Percentiles rank a stretch among this genome's conserved stretches.
These are phyloP conservation scores for Cavenderia fasciculata DNA, from an alignment of 78 protist species.

Conservation along the genomic window DNA sequence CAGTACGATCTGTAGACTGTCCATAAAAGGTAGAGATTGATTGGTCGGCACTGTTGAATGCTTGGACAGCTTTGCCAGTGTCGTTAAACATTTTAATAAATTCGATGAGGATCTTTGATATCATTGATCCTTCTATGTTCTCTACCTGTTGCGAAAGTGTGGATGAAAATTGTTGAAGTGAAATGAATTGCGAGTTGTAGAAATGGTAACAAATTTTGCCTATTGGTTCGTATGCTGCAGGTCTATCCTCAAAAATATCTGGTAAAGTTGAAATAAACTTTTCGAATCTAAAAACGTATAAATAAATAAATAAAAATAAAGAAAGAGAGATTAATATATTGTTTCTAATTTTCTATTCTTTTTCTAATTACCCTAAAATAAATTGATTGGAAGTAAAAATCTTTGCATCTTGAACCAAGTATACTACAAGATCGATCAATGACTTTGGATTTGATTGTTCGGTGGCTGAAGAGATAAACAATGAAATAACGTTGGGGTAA, in stretches of 20 bases:
- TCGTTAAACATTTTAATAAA: constrained; percentile 19
- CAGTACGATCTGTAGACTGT: too few relatives aligned
- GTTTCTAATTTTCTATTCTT: not conserved
- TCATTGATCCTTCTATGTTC: not conserved
- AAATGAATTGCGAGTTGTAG: not conserved
- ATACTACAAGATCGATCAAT: not conserved
- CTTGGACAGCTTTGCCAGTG: constrained; percentile 1
- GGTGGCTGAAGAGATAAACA: not conserved
- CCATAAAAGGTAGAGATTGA: too few relatives aligned
- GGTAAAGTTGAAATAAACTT: constrained; percentile 1
- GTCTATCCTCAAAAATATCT: constrained; percentile 73
- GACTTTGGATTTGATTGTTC: not conserved
- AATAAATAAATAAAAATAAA: not conserved
- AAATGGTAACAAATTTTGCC: not conserved
- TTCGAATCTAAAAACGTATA: not conserved
- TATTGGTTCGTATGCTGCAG: constrained; percentile 29
- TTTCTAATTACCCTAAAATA: not conserved
- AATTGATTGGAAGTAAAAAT: constrained; percentile 2
- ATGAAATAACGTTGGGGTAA: constrained; percentile 30
- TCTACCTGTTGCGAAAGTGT: constrained; percentile 4
- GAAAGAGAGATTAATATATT: not conserved
- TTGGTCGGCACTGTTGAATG: too few relatives aligned
- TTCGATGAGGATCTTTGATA: constrained; percentile 26
- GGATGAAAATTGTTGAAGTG: not conserved
- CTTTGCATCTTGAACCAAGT: not conserved